Evolutionary conservation across 306 rosid genomes (phyloP), one percentile per base, ranked within the genome.

Genomic region (Coriaria nepalensis): DNA sequence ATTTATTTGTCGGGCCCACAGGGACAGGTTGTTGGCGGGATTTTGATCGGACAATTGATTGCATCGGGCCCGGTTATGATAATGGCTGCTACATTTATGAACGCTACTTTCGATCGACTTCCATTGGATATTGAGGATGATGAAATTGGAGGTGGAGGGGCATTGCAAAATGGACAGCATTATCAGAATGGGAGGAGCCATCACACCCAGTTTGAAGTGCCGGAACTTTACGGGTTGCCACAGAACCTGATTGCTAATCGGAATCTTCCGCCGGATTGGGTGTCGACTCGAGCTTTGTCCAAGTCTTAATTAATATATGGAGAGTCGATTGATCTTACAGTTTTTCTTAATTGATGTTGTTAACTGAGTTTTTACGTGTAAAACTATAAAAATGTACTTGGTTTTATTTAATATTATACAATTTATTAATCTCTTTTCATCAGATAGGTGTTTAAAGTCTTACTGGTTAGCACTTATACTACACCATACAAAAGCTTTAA

Each of bases 11-110:
- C 94, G 0, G 98, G 98, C 0, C 92, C 95, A 3, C 95, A 85
- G 49, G 98, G 98, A 0, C 98, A 90, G 62, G 95, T 90, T 2
- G 94, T 90, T 0, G 98, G 98, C 2, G 98, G 98, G 2, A 79
- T 79, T 11, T 94, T 81, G 4, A 92, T 79, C 0, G 98, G 95
- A 0, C 65, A 87, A 0, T 72, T 90, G 1, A 62, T 71, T 51
- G 98, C 98, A 13, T 77, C 94, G 0, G 95, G 98, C 0, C 93
- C 95, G 0, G 98, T 90, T 11, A 93, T 90, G 10, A 76, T 90
- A 35, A 90, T 90, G 87, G 87, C 96, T 0, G 98, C 95, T 32
- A 85, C 95, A 0, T 90, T 90, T 49, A 85, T 94, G 56, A 90
- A 90, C 78, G 98, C 98, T 0, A 94, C 98, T 0, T 90, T 85